Conservation (phyloP, 192 early-diverging fungal genomes). For the Oehlia diaphana region DNA sequence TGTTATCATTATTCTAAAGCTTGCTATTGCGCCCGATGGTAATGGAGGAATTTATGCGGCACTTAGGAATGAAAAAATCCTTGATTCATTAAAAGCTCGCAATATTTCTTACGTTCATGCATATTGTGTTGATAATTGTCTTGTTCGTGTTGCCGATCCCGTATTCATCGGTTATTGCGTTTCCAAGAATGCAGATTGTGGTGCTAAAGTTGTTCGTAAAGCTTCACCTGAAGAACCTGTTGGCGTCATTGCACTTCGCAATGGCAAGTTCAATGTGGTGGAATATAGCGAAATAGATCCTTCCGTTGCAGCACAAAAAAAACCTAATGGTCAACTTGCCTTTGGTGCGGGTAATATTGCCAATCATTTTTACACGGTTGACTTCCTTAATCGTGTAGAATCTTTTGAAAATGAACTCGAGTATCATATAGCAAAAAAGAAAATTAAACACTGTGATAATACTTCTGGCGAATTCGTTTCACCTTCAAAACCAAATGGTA, state of each 20-base stretch:
- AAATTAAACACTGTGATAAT: constrained; percentile 91
- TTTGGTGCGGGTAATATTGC: constrained; percentile 97
- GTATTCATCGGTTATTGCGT: constrained; percentile 94
- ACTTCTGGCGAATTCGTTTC: constrained; percentile 65
- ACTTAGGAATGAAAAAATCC: constrained; percentile 76
- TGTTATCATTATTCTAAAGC: constrained; percentile 77
- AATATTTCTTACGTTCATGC: constrained; percentile 88
- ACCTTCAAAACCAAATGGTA: constrained; percentile 87
- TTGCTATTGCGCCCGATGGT: constrained; percentile 85
- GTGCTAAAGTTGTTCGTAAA: constrained; percentile 94
- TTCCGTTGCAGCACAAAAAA: constrained; percentile 66
- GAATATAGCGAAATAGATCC: constrained; percentile 95
- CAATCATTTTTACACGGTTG: constrained; percentile 97
- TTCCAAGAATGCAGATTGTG: constrained; percentile 86
- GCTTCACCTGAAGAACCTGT: constrained; percentile 83
- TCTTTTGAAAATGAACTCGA: constrained; percentile 82
- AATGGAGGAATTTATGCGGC: constrained; percentile 97
- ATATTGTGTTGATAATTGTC: constrained; percentile 98
- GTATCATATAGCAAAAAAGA: constrained; percentile 98
- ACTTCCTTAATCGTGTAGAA: constrained; percentile 85
- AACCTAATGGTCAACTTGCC: constrained; percentile 68
- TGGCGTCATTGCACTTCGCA: constrained; percentile 91
- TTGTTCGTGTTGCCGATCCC: constrained; percentile 96
- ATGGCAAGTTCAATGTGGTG: constrained; percentile 82
- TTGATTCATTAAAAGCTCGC: constrained; percentile 77